Percentiles rank a stretch among this genome's conserved stretches.
Evolutionary conservation across 169 alveolate species (phyloP).

Genomic region (Theileria equi): DNA sequence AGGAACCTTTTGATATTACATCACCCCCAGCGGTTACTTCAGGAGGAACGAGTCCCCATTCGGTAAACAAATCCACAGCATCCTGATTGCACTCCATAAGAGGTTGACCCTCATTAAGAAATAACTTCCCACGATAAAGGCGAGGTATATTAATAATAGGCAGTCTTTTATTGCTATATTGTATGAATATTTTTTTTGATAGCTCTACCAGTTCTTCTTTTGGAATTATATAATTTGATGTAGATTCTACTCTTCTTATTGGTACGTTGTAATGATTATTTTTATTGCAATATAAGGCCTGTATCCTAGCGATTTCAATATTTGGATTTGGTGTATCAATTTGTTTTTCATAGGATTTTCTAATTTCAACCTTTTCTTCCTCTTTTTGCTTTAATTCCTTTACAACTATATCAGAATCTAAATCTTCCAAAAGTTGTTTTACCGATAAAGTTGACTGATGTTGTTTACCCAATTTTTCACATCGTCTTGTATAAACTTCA

Average conservation of each 20-base stretch:
- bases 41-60: conserved; percentile 71
- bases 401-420: conserved; percentile 36
- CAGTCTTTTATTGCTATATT: conserved; percentile 52
- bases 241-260: conserved; percentile 52
- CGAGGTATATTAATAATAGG: conserved; percentile 74
- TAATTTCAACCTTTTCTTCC: neutral
- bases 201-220: conserved; percentile 53
- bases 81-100: conserved; percentile 73
- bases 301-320: conserved; percentile 60
- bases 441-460: conserved; percentile 75
- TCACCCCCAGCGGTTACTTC: conserved; percentile 71
- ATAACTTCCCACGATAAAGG: conserved; percentile 66
- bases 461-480: conserved; percentile 70
- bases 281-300: conserved; percentile 67
- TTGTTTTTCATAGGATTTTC: neutral
- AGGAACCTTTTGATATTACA: conserved; percentile 48
- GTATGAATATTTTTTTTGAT: conserved; percentile 62
- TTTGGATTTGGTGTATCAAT: conserved; percentile 12
- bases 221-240: conserved; percentile 59
- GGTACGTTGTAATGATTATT: conserved; percentile 61
- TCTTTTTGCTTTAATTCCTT: neutral
- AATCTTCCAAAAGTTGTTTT: conserved; percentile 63
- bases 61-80: conserved; percentile 62
- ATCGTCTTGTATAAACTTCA: conserved; percentile 76
- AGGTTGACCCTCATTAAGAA: conserved; percentile 70